Evolutionary conservation across 2,329 filamentous ascomycete species (phyloP), one percentile per base, ranked within the genome.

Genomic region (Botryotinia globosa): DNA sequence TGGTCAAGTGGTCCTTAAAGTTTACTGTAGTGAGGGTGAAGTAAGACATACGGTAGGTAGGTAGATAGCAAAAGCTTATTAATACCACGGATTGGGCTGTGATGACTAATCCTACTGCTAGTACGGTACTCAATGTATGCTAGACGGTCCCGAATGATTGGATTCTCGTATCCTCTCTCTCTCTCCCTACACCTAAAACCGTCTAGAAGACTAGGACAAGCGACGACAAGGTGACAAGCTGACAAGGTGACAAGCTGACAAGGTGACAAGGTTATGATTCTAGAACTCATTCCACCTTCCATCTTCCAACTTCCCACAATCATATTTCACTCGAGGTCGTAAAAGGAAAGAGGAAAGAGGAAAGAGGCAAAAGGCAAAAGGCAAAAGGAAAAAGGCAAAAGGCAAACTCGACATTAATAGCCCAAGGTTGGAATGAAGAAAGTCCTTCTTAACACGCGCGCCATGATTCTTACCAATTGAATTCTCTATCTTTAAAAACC

Each of bases 401-500:
- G 12, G 1, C 48, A 54, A 54, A 54, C n/a, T n/a, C 48, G 6
- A 54, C 48, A 54, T 16, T n/a, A n/a, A 7, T 25, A 39, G 59
- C 34, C 59, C n/a, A 6, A n/a, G 48, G 48, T 54, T 18, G 29
- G 63, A 32, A 25, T 5, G 16, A 64, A 22, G 48, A 54, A n/a
- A 54, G 48, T 29, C 63, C 44, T 45, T 25, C 20, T 34, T 25
- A 32, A 45, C 12, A 25, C 25, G 12, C 48, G 34, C 62, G 62
- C 44, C 44, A 37, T n/a, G 18, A 65, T 65, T 44, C 63, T 65
- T 48, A 48, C 63, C 63, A 48, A n/a, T 54, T n/a, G 48, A 54
- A n/a, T 56, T 61, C 58, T 61, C 34, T 22, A 34, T 34, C 34
- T n/a, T 25, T 1, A 9, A 14, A 29, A 65, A 18, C 20, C 42